Evolutionary conservation across 768 basidiomycete genomes (phyloP), one percentile per base, ranked within the genome.

Genomic region (Chlorophyllum brunneum): DNA sequence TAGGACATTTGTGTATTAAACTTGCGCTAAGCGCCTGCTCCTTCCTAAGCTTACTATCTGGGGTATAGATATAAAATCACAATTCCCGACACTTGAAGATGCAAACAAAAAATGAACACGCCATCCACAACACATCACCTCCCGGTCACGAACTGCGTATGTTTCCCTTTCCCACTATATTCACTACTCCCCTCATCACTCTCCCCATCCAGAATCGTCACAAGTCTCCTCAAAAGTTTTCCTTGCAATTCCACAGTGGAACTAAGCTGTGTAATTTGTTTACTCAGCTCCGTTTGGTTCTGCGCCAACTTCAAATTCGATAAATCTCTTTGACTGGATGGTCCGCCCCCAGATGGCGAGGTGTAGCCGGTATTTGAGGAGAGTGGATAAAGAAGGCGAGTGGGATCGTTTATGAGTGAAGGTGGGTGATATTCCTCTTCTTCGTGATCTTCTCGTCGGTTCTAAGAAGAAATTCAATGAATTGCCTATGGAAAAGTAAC

Each of bases 221-320:
- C 50, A 49, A 80, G 53, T 49, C 67, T 59, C 42, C 59, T 48
- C 16, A 89, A 66, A 63, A 86, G 60, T 59, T 69, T 69, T 2
- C 80, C 79, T 57, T 89, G 86, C 50, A 61, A 63, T 62, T 86
- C 82, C n/a, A 88, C 73, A 5, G 75, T 70, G 4, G 57, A 63
- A 9, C 75, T 70, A 36, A 88, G 68, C 51, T 83, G 82, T 7
- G 71, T 65, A 39, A 90, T 85, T 67, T 89, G 86, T 38, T 67
- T 67, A 55, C 80, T 81, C 36, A 90, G 68, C 64, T 84, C 85
- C 7, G 76, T 76, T 61, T 86, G 84, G 55, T 85, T 85, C 60
- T 82, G 76, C 3, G 81, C 82, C 1, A 85, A 70, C 58, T 85
- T 86, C 29, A 75, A 65, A 51, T 84, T 85, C 0, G 75, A 70